Evolutionary conservation across 768 basidiomycete genomes (phyloP).

Genomic region (Lyophyllum atratum): DNA sequence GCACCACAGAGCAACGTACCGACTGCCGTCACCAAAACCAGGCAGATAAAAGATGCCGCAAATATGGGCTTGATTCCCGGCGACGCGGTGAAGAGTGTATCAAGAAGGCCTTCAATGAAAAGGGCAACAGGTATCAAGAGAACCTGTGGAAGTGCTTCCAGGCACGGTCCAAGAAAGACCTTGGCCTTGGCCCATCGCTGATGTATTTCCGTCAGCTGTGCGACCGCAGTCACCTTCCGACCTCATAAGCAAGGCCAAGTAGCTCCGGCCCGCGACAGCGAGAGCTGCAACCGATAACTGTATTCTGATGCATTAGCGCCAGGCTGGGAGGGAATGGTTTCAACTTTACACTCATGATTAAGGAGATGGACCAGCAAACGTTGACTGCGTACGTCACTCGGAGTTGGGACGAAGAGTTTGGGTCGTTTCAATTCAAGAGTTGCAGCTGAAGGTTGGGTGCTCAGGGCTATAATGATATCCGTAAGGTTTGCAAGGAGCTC

Average conservation of each 20-base stretch:
- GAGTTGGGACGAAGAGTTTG: slow-evolving; percentile 6
- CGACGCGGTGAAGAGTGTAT: slow-evolving; percentile 11
- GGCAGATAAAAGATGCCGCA: not conserved
- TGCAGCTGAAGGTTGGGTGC: not conserved
- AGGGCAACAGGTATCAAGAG: slow-evolving; percentile 14
- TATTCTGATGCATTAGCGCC: not conserved
- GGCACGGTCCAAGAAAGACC: slow-evolving; percentile 6
- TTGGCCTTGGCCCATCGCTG: slow-evolving; percentile 10
- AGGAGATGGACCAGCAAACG: slow-evolving; percentile 17
- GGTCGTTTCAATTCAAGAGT: not conserved
- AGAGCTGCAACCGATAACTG: slow-evolving; percentile 19
- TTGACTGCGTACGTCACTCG: slow-evolving; percentile 14
- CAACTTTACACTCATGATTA: slow-evolving; percentile 16
- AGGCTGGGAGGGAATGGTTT: too few species aligned
- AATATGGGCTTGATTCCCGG: not conserved
- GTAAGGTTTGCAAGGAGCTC: slow-evolving; percentile 18
- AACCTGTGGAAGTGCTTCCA: slow-evolving; percentile 11
- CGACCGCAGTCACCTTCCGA: slow-evolving; percentile 11
- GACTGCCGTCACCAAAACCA: not conserved
- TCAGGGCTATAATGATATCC: slow-evolving; percentile 8
- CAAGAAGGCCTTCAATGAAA: slow-evolving; percentile 14
- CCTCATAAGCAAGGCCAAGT: slow-evolving; percentile 10
- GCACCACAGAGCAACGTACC: not conserved
- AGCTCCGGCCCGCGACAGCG: slow-evolving; percentile 14
- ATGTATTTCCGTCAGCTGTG: slow-evolving; percentile 12